Evolutionary conservation across 106 monocot genomes (phyloP), one percentile per base, ranked within the genome.

Genomic region (Dendrobium officinale): DNA sequence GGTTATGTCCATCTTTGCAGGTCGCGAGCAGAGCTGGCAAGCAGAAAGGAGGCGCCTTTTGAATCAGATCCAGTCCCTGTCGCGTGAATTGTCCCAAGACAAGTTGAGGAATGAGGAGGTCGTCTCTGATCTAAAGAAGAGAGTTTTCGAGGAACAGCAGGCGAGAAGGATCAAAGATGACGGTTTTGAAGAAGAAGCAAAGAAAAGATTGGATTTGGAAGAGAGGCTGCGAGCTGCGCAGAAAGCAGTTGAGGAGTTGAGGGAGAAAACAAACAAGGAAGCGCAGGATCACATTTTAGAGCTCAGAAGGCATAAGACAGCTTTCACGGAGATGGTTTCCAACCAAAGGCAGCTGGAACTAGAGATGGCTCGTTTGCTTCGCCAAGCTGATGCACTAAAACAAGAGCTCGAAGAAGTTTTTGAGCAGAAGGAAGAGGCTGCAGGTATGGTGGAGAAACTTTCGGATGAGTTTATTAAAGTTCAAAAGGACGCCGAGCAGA

Each of bases 1-100:
- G 86, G 94, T 92, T 3, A 89, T 89, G 0, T 59, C 84, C 72
- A 92, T 98, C 78, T 98, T 98, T 73, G 89, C 97, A 13, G 67
- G 86, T 18, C 98, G 88, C 18, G 93, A 99, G 45, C 95, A 93
- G 82, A 81, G 83, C 44, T 99, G 98, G 98, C 80, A 90, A 37
- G 82, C 86, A 3, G 95, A 95, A 81, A 89, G 87, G 78, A 92
- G 83, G 84, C 59, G 42, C 8, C 88, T 99, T 58, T 77, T 55
- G 64, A 84, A 75, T 24, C 88, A 93, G 85, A 87, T 91, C 83
- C 95, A 88, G 72, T 80, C 87, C 6, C 84, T 92, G 18, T 43
- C 82, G 19, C 76, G 55, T 48, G 88, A 88, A 61, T 74, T 93
- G 75, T 70, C 70, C 15, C 16, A 4, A 1, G 2, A 3, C 15